Evolutionary conservation across 140 eudicot genomes (phyloP).

Genomic region (Stevia rebaudiana): DNA sequence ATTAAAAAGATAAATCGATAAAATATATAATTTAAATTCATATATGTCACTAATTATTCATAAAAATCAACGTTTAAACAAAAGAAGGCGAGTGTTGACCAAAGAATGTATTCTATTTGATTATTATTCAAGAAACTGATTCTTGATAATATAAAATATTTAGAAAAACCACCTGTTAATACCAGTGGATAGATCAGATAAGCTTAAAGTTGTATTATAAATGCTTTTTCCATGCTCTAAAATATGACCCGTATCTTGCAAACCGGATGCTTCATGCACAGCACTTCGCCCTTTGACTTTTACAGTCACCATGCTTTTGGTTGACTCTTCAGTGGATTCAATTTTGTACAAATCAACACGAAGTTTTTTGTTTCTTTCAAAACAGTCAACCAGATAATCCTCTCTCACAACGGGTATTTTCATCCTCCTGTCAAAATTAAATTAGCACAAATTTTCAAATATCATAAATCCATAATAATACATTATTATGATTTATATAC

Average conservation of each 20-base stretch:
- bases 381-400: constrained; percentile 74
- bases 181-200: constrained; percentile 86
- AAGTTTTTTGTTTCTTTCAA: constrained; percentile 67
- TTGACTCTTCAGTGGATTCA: constrained; percentile 52
- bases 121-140: neutral
- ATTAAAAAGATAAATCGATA: neutral
- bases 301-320: constrained; percentile 56
- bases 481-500: neutral
- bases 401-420: constrained; percentile 84
- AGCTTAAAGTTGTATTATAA: constrained; percentile 79
- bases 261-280: constrained; percentile 88
- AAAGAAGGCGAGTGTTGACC: too few species aligned
- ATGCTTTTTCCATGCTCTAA: constrained; percentile 85
- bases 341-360: constrained; percentile 73
- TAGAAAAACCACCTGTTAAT: constrained; percentile 59
- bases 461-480: neutral
- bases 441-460: constrained; percentile 10
- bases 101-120: neutral
- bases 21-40: neutral
- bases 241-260: constrained; percentile 96
- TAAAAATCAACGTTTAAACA: too few species aligned
- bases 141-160: neutral
- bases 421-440: constrained; percentile 71
- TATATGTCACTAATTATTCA: neutral
- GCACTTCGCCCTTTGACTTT: constrained; percentile 97